Percentiles rank a stretch among this genome's conserved stretches.
These are phyloP conservation scores for Saitoella complicata DNA, from an alignment of 805 yeast genomes.

Conservation along the genomic window DNA sequence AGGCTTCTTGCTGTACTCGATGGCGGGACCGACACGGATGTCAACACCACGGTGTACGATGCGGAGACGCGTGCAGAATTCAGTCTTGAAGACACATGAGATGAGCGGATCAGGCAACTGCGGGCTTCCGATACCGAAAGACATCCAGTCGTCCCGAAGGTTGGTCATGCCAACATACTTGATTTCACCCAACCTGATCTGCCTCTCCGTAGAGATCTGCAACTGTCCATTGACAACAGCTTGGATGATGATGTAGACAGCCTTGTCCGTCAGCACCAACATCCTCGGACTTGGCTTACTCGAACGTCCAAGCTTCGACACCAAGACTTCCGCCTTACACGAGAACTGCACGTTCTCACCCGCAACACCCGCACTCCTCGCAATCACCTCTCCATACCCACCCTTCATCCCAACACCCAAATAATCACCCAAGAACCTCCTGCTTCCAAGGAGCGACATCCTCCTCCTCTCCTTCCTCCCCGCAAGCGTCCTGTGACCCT, in stretches of 20 bases:
- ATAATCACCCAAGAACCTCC: slow-evolving; percentile 91
- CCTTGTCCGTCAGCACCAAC: slow-evolving; percentile 47
- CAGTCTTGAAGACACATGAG: slow-evolving; percentile 77
- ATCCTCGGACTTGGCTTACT: slow-evolving; percentile 61
- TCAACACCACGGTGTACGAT: slow-evolving; percentile 40
- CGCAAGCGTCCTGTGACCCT: slow-evolving; percentile 54
- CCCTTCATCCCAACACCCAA: slow-evolving; percentile 66
- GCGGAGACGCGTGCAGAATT: slow-evolving; percentile 59
- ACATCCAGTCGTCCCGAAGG: slow-evolving; percentile 86
- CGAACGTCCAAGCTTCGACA: slow-evolving; percentile 83
- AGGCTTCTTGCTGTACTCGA: slow-evolving; percentile 80
- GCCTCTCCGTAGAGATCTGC: slow-evolving; percentile 43
- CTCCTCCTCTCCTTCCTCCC: slow-evolving; percentile 80
- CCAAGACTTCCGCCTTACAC: slow-evolving; percentile 60
- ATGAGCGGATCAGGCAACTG: slow-evolving; percentile 62
- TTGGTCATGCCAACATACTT: slow-evolving; percentile 51
- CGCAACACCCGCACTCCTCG: slow-evolving; percentile 41
- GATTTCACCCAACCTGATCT: slow-evolving; percentile 44
- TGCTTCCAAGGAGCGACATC: slow-evolving; percentile 68
- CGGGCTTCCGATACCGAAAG: slow-evolving; percentile 38
- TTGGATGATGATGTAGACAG: slow-evolving; percentile 59
- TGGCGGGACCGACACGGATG: slow-evolving; percentile 51
- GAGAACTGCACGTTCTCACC: slow-evolving; percentile 59
- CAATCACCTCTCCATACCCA: slow-evolving; percentile 60
- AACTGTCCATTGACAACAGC: slow-evolving; percentile 47